Percentiles rank a stretch among this genome's conserved stretches.
Conservation (phyloP, 2,329 filamentous ascomycete species). For the Phaeosphaeriaceae sp. region DNA sequence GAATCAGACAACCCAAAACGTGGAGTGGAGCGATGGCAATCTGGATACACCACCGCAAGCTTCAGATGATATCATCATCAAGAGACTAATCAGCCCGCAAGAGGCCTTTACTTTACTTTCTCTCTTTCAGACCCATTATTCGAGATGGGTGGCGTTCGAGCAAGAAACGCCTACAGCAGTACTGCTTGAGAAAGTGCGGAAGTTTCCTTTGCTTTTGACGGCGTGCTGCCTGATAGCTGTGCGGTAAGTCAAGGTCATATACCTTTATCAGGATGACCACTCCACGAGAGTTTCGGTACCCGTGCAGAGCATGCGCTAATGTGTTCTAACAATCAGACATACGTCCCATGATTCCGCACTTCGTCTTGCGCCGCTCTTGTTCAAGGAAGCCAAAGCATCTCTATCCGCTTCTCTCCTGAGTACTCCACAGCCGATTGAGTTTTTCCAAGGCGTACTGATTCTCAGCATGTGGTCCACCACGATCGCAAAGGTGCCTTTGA, state of each 20-base stretch:
- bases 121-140: conserved; percentile 48
- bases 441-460: conserved; percentile 54
- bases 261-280: too few relatives aligned
- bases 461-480: conserved; percentile 57
- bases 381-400: conserved; percentile 44
- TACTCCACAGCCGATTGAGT: conserved; percentile 51
- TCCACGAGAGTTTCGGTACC: too few relatives aligned
- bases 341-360: conserved; percentile 48
- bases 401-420: conserved; percentile 42
- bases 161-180: conserved; percentile 28
- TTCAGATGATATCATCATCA: conserved; percentile 27
- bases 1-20: too few relatives aligned
- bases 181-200: conserved; percentile 43
- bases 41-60: conserved; percentile 9
- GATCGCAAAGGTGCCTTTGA: conserved; percentile 53
- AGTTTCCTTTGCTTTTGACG: conserved; percentile 48
- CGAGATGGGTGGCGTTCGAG: conserved; percentile 30
- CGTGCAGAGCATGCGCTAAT: not conserved
- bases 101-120: conserved; percentile 29
- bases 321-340: conserved; percentile 23
- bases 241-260: conserved; percentile 16
- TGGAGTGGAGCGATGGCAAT: conserved; percentile 12
- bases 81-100: conserved; percentile 26
- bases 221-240: conserved; percentile 53
- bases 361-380: conserved; percentile 25